Evolutionary conservation across 805 yeast genomes (phyloP), one percentile per base, ranked within the genome.

Genomic region (Cyberlindnera amylophila): DNA sequence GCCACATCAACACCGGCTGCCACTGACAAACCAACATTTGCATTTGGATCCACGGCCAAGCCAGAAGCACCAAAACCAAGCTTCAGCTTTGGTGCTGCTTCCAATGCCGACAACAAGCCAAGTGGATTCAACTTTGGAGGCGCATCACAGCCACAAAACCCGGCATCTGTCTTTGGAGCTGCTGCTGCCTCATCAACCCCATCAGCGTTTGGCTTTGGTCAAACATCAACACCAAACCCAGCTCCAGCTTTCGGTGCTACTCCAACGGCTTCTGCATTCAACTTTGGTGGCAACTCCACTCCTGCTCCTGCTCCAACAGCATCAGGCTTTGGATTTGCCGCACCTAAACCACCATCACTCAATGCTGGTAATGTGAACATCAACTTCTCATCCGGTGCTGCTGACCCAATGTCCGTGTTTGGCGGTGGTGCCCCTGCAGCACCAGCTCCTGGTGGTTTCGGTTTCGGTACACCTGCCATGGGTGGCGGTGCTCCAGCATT

Each of bases 71-170:
- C 32, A 5, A 16, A 16, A 17, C 19, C 19, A 13, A 23, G 28
- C 2, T 55, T 55, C 44, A 43, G 40, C n/a, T 50, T 53, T 33
- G 56, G 53, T 27, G 46, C 39, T 15, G 11, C 55, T 7, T 32
- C 42, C 13, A 36, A 46, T 3, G 31, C 41, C 14, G 31, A 35
- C 2, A 6, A 28, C 5, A 36, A 19, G 17, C 34, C 52, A 7
- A 35, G 53, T 5, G 23, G 49, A 6, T 55, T 55, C 42, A 47
- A 33, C 37, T 47, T 50, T 41, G 56, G 57, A 9, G 40, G 43
- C 5, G 39, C 51, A 4, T 43, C 61, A 7, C 54, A 51, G 16
- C 48, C 57, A 12, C 47, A 44, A 18, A 41, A 40, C 26, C 51
- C 53, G 31, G 38, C 55, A 3, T 33, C 42, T 11, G 50, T 46